These are phyloP conservation scores for Euclidium syriacum DNA, from an alignment of 345 rosid genomes.

Conservation along the genomic window DNA sequence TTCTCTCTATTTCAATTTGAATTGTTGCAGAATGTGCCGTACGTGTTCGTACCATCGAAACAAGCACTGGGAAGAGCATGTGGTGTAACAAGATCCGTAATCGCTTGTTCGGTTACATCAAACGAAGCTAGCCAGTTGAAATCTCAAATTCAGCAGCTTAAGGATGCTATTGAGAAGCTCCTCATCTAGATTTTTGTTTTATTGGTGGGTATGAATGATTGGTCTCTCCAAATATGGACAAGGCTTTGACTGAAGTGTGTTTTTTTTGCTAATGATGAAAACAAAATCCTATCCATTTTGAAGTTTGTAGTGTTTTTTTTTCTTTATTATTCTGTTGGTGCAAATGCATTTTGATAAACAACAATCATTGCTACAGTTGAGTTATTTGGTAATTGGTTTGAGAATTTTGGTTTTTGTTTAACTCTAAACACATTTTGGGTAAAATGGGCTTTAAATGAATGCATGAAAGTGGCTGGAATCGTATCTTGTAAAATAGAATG, in stretches of 20 bases:
- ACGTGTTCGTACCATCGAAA: slow-evolving; percentile 91
- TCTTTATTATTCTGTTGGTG: slow-evolving; percentile 1
- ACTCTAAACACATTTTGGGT: too few species aligned
- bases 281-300: not conserved
- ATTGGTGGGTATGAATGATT: slow-evolving; percentile 54
- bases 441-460: too few species aligned
- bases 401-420: not conserved
- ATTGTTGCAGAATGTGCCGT: slow-evolving; percentile 76
- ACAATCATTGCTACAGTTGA: not conserved
- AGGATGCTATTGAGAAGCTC: slow-evolving; percentile 95
- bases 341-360: not conserved
- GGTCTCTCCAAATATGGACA: slow-evolving; percentile 47
- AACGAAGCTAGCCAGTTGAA: slow-evolving; percentile 88
- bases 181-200: slow-evolving; percentile 53
- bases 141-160: slow-evolving; percentile 76
- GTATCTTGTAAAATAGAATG: too few species aligned
- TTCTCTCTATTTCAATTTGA: not conserved
- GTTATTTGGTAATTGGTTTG: not conserved
- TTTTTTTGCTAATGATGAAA: not conserved
- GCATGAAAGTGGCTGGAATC: too few species aligned
- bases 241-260: slow-evolving; percentile 32
- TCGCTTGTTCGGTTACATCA: slow-evolving; percentile 84
- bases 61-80: slow-evolving; percentile 94
- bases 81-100: slow-evolving; percentile 91
- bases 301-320: slow-evolving; percentile 1